Percentiles rank a stretch among this genome's conserved stretches.
phyloP scores from a whole-genome alignment of 2,329 filamentous ascomycete genomes.

The Trichocomaceae sp. region DNA sequence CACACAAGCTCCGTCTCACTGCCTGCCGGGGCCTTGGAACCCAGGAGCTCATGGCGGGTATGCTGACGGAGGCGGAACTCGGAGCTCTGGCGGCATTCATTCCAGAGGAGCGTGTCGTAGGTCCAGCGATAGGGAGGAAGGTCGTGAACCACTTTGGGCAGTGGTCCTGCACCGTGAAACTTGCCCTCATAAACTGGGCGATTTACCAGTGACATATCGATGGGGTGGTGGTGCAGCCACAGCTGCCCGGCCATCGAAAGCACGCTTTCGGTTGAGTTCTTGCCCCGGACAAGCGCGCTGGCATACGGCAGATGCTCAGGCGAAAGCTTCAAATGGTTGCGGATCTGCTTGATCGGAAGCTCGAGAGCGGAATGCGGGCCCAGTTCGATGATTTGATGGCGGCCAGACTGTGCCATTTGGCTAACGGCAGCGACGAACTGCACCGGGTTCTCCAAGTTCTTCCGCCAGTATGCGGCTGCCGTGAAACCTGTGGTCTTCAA shows the following conservation, averaged over 20 bases:
- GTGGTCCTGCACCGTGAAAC: too few species aligned
- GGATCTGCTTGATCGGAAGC: too few species aligned
- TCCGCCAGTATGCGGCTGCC: background rate
- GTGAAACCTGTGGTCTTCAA: too few species aligned
- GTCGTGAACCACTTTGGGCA: background rate
- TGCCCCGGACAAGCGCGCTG: too few species aligned
- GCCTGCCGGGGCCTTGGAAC: background rate
- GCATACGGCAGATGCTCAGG: too few species aligned
- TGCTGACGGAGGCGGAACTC: background rate
- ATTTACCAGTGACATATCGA: too few species aligned
- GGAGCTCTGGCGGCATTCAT: conserved; percentile 1
- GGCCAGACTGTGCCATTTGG: background rate
- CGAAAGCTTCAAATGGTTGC: too few species aligned
- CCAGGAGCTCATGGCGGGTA: conserved; percentile 8
- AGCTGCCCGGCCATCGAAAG: too few species aligned
- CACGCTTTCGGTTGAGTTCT: too few species aligned
- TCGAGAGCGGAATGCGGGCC: background rate
- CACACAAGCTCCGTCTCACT: background rate
- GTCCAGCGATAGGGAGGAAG: conserved; percentile 9
- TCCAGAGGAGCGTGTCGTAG: conserved; percentile 4
- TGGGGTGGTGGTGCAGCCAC: too few species aligned
- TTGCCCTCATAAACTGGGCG: too few species aligned
- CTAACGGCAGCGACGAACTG: background rate
- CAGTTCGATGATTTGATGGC: background rate
- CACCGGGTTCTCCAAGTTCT: background rate